Percentiles rank a stretch among this genome's conserved stretches.
phyloP scores from a whole-genome alignment of 2,329 filamentous ascomycete genomes.

The Raffaelea albimanens region DNA sequence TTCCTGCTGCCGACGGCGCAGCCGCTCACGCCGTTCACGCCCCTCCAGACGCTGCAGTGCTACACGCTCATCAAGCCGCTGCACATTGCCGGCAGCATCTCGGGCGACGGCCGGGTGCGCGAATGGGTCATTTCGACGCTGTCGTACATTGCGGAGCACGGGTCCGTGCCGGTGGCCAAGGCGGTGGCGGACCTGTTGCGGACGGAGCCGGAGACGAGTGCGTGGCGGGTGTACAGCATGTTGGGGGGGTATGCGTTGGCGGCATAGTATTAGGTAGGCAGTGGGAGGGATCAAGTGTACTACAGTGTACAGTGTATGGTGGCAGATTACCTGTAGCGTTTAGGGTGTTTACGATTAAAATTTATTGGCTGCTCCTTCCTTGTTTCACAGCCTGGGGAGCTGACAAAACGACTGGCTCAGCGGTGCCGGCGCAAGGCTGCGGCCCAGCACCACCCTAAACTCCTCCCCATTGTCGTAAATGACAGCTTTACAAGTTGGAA shows the following conservation, averaged over 20 bases:
- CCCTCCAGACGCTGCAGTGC: neutral
- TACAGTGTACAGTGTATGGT: too few relatives aligned
- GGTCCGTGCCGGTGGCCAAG: neutral
- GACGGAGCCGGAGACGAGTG: neutral
- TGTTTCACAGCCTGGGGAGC: too few relatives aligned
- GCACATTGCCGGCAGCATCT: neutral
- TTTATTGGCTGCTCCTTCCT: too few relatives aligned
- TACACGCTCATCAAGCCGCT: neutral
- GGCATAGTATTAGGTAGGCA: neutral
- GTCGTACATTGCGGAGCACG: neutral
- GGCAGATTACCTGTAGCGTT: too few relatives aligned
- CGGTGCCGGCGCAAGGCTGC: too few relatives aligned
- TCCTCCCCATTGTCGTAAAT: too few relatives aligned
- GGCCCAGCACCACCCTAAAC: too few relatives aligned
- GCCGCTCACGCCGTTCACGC: neutral
- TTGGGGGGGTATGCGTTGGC: neutral
- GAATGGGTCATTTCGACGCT: neutral
- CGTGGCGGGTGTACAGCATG: neutral
- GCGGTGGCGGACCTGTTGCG: neutral
- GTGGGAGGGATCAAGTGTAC: too few relatives aligned
- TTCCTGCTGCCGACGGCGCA: neutral
- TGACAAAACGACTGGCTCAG: too few relatives aligned
- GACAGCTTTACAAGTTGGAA: too few relatives aligned
- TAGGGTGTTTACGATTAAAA: too few relatives aligned
- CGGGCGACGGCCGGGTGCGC: neutral